These are phyloP conservation scores for Persicaria maculosa DNA, from an alignment of 148 eudicot species.

Conservation along the genomic window DNA sequence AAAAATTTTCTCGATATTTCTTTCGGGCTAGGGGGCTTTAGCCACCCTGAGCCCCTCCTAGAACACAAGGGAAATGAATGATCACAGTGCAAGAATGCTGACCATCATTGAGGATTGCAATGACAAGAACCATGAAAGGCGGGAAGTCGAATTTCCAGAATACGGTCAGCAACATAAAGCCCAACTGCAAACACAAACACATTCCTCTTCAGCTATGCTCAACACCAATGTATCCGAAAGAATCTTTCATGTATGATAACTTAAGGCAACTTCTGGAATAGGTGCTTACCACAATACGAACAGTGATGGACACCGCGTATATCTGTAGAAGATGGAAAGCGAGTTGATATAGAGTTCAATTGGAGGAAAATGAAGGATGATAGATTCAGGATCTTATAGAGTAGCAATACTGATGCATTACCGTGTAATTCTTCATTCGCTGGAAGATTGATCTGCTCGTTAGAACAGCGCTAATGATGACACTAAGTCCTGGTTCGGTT, in stretches of 20 bases:
- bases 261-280: not conserved
- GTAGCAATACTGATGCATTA: constrained; percentile 1
- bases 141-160: constrained; percentile 77
- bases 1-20: too few relatives aligned
- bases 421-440: constrained; percentile 91
- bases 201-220: not conserved
- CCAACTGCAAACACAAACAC: constrained; percentile 39
- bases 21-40: too few relatives aligned
- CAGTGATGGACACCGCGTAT: constrained; percentile 90
- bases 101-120: constrained; percentile 88
- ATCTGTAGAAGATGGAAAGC: constrained; percentile 39
- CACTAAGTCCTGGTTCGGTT: constrained; percentile 84
- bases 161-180: constrained; percentile 59
- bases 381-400: not conserved
- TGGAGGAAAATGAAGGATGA: too few relatives aligned
- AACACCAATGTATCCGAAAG: not conserved
- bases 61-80: not conserved
- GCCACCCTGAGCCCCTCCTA: too few relatives aligned
- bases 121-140: constrained; percentile 78
- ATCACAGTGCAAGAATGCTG: constrained; percentile 7
- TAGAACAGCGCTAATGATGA: constrained; percentile 82
- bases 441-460: constrained; percentile 87
- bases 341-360: not conserved
- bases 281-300: constrained; percentile 83
- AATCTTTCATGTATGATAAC: not conserved